Evolutionary conservation across 2,329 filamentous ascomycete genomes (phyloP), one percentile per base, ranked within the genome.

Genomic region (Exophiala lecanii-corni): DNA sequence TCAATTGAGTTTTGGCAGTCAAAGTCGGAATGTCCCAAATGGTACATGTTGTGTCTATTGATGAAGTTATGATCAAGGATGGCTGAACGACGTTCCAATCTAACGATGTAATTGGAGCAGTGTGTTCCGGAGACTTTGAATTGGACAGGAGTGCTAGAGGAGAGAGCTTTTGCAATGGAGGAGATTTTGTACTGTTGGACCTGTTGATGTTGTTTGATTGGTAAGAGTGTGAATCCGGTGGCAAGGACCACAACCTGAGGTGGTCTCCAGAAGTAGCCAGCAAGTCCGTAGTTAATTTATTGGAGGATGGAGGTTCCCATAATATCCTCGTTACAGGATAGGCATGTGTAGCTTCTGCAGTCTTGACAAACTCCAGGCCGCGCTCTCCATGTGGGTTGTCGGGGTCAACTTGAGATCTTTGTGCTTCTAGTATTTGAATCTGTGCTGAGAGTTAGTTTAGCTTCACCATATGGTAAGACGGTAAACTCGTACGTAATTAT

Each of bases 21-120:
- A 98, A 73, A 1, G 92, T 96, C 3, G 92, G 92, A 43, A 98
- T 98, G 63, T 98, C 92, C 92, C 92, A 98, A 54, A 98, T 98
- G 3, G 92, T 98, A 68, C 92, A 98, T 4, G 92, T 98, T 1
- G 92, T 98, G 62, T 98, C 92, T 59, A 98, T 98, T 63, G 89
- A 97, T 3, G 89, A 96, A 1, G 92, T 98, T 59, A 98, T 98
- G 61, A 98, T 98, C 41, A 98, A 73, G 63, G 91, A 96, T 1
- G 92, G 92, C 17, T 89, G 95, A 39, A 98, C 84, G 2, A 87
- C 94, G 60, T 98, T 98, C 92, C 92, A 98, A 63, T 98, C 92
- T 35, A 98, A 74, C 12, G 89, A 96, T 2, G 92, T 98, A 45
- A 98, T 79, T 15, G 92, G 92, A 10, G 92, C 92, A 4, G 92